phyloP scores from a whole-genome alignment of 805 yeast genomes.

The Candida caryicola region DNA sequence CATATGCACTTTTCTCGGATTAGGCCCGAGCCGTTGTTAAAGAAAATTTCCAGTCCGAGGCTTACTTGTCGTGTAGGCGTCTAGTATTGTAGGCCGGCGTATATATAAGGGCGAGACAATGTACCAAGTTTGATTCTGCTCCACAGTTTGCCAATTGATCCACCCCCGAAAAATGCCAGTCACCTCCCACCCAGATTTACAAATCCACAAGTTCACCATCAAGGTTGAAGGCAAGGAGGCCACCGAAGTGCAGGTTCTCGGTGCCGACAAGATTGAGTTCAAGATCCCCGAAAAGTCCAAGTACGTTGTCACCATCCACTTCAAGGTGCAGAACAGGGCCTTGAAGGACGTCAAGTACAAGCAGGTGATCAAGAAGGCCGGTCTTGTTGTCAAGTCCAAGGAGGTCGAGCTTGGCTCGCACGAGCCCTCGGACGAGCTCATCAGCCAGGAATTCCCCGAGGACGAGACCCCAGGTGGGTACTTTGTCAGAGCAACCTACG shows the following conservation, averaged over 20 bases:
- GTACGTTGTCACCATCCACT: slow-evolving; percentile 31
- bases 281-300: slow-evolving; percentile 37
- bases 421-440: slow-evolving; percentile 33
- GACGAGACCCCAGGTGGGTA: slow-evolving; percentile 41
- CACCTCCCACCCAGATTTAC: slow-evolving; percentile 30
- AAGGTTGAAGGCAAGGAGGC: slow-evolving; percentile 28
- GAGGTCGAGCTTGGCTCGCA: slow-evolving; percentile 29
- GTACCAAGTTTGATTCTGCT: too few relatives aligned
- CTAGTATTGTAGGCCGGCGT: too few relatives aligned
- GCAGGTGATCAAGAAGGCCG: slow-evolving; percentile 35
- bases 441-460: slow-evolving; percentile 27
- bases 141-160: too few relatives aligned
- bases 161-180: slow-evolving; percentile 7
- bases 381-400: slow-evolving; percentile 30
- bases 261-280: slow-evolving; percentile 26
- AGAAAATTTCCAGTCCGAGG: too few relatives aligned
- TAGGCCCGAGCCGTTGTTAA: too few relatives aligned
- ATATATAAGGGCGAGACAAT: too few relatives aligned
- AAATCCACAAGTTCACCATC: slow-evolving; percentile 29
- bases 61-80: too few relatives aligned
- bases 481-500: slow-evolving; percentile 33
- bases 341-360: slow-evolving; percentile 32
- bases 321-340: slow-evolving; percentile 26
- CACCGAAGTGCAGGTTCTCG: slow-evolving; percentile 25
- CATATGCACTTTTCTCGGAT: too few relatives aligned